Evolutionary conservation across 352 stramenopile genomes (phyloP).

Genomic region (Pythium catenulatum): DNA sequence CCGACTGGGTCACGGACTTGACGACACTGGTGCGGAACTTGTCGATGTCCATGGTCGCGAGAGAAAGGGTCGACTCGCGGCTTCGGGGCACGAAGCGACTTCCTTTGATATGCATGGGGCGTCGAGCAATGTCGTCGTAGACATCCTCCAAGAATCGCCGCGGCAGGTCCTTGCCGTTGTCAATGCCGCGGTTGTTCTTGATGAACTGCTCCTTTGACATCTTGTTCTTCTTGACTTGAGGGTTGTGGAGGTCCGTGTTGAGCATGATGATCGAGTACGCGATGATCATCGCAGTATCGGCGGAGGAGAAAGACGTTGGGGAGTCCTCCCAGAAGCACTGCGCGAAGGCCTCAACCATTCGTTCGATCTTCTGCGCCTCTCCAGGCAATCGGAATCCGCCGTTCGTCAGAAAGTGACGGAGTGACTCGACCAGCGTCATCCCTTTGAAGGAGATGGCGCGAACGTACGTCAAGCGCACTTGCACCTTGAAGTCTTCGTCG

Average conservation of each 20-base stretch:
- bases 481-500: constrained; percentile 92
- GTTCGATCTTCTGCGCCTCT: constrained; percentile 98
- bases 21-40: constrained; percentile 84
- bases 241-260: constrained; percentile 95
- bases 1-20: constrained; percentile 89
- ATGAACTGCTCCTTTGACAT: constrained; percentile 98
- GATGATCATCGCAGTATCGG: constrained; percentile 94
- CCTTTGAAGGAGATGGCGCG: constrained; percentile 97
- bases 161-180: constrained; percentile 94
- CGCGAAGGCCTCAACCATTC: constrained; percentile 97
- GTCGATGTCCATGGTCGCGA: constrained; percentile 81
- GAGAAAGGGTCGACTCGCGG: constrained; percentile 69
- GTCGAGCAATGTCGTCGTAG: constrained; percentile 96
- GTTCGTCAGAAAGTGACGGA: constrained; percentile 98
- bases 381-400: constrained; percentile 98
- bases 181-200: constrained; percentile 97
- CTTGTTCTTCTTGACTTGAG: constrained; percentile 96
- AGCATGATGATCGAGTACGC: constrained; percentile 95
- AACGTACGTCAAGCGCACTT: constrained; percentile 97
- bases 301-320: constrained; percentile 79
- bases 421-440: constrained; percentile 97
- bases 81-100: constrained; percentile 75
- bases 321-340: constrained; percentile 98
- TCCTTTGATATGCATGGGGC: constrained; percentile 95
- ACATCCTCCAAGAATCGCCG: constrained; percentile 96